A percentile compares a stretch with the other conserved stretches of the same genome.
Evolutionary conservation across 139 green algal genomes (phyloP).

Genomic region (Dunaliella primolecta): DNA sequence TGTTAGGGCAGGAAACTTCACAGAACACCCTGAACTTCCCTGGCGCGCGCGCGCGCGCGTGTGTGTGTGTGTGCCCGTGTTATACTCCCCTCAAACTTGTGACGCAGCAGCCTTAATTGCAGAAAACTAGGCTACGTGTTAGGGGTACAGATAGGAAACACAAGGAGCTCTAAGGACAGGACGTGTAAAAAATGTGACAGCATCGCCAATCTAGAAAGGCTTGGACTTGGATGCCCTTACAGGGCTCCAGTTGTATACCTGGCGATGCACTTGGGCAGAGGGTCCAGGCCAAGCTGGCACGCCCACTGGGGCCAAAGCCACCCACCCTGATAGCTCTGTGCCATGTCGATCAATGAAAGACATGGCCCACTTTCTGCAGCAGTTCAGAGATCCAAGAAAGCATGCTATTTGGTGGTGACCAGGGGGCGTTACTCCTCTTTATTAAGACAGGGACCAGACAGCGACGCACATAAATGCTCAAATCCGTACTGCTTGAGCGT

Average conservation of each 20-base stretch:
- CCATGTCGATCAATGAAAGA: constrained; percentile 45
- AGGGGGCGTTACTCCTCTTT: neutral
- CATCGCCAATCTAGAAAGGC: neutral
- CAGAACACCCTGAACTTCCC: neutral
- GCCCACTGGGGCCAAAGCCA: constrained; percentile 37
- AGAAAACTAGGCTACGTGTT: neutral
- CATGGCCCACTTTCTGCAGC: constrained; percentile 36
- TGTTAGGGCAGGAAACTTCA: too few relatives aligned
- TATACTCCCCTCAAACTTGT: too few relatives aligned
- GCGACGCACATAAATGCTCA: too few relatives aligned
- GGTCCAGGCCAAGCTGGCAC: constrained; percentile 36
- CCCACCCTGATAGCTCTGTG: constrained; percentile 25
- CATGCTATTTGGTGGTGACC: neutral
- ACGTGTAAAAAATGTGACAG: neutral
- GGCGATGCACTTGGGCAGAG: constrained; percentile 29
- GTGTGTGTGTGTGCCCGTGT: neutral
- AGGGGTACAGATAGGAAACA: neutral
- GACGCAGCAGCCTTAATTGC: neutral
- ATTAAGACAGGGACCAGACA: too few relatives aligned
- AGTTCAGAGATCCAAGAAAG: neutral
- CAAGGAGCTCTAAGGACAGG: neutral
- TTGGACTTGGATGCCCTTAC: too few relatives aligned
- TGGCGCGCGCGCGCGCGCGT: too few relatives aligned
- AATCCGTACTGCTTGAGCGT: too few relatives aligned
- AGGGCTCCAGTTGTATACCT: too few relatives aligned